Evolutionary conservation across 2,329 filamentous ascomycete species (phyloP).

Genomic region (Arthrobotrys sinensis): DNA sequence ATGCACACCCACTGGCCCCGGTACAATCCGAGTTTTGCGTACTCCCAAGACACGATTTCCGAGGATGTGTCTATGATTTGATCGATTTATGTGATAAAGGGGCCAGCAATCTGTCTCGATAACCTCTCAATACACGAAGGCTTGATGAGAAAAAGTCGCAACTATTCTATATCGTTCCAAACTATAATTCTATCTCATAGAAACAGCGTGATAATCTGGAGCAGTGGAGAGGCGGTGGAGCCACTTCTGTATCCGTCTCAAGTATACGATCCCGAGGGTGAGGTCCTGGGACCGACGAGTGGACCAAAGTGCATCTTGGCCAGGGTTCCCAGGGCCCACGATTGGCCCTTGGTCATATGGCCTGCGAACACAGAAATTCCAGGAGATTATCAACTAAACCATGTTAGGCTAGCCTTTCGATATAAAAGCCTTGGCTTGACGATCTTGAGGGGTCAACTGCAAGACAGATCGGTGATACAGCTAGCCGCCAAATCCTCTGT

Average conservation of each 20-base stretch:
- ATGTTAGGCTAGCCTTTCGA: constrained; percentile 10
- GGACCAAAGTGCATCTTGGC: constrained; percentile 47
- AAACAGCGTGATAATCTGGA: constrained; percentile 35
- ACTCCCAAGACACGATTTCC: constrained; percentile 23
- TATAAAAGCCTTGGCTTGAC: constrained; percentile 31
- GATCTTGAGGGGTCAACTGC: constrained; percentile 13
- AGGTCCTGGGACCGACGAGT: constrained; percentile 47
- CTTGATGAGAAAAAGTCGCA: constrained; percentile 12
- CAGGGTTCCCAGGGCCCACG: constrained; percentile 28
- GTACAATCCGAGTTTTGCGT: constrained; percentile 25
- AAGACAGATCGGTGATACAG: neutral
- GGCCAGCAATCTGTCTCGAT: constrained; percentile 2
- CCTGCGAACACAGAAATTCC: constrained; percentile 10
- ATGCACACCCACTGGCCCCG: neutral
- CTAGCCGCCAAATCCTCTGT: constrained; percentile 9
- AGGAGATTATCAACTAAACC: constrained; percentile 1
- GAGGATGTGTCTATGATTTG: neutral
- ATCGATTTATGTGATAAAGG: constrained; percentile 17
- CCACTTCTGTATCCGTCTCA: constrained; percentile 25
- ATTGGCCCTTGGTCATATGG: constrained; percentile 37
- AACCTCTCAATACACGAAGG: neutral
- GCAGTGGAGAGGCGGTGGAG: constrained; percentile 27
- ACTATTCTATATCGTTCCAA: neutral
- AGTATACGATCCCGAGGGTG: constrained; percentile 34
- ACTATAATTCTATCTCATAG: constrained; percentile 34